phyloP scores from a whole-genome alignment of 495 filamentous ascomycete species.

The Venustampulla echinocandica region DNA sequence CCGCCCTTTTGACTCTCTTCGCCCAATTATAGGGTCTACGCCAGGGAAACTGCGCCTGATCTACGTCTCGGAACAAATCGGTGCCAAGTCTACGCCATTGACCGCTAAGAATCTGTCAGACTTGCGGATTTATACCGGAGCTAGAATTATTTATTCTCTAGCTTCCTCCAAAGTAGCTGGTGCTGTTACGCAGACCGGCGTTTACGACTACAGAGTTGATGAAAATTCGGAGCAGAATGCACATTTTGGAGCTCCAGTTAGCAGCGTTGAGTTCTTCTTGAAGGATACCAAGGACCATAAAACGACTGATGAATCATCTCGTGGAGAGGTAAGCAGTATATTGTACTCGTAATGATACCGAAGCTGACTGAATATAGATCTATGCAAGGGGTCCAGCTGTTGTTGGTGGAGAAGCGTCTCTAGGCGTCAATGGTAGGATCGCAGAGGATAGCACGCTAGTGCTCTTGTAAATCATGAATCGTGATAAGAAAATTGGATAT shows the following conservation, averaged over 20 bases:
- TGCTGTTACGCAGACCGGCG: slow-evolving; percentile 70
- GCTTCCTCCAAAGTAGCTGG: slow-evolving; percentile 77
- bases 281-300: slow-evolving; percentile 49
- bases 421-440: slow-evolving; percentile 50
- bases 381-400: slow-evolving; percentile 59
- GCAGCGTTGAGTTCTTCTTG: slow-evolving; percentile 68
- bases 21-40: slow-evolving; percentile 52
- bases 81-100: slow-evolving; percentile 42
- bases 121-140: slow-evolving; percentile 67
- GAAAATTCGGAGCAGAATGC: slow-evolving; percentile 31
- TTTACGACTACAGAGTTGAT: slow-evolving; percentile 75
- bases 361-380: slow-evolving; percentile 36
- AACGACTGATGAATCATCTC: slow-evolving; percentile 46
- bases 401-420: slow-evolving; percentile 47
- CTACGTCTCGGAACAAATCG: slow-evolving; percentile 53
- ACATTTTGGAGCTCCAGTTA: slow-evolving; percentile 79
- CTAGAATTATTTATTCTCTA: slow-evolving; percentile 77
- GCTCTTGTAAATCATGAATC: too few relatives aligned
- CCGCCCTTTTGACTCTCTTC: slow-evolving; percentile 48
- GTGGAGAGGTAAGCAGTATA: slow-evolving; percentile 50
- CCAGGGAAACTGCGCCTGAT: slow-evolving; percentile 71
- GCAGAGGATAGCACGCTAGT: slow-evolving; percentile 48
- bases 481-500: too few relatives aligned
- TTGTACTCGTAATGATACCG: slow-evolving; percentile 2
- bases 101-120: slow-evolving; percentile 64